Evolutionary conservation across 225 moss, liverwort and hornwort genomes (phyloP), one percentile per base, ranked within the genome.

Genomic region (Ulota crispa): DNA sequence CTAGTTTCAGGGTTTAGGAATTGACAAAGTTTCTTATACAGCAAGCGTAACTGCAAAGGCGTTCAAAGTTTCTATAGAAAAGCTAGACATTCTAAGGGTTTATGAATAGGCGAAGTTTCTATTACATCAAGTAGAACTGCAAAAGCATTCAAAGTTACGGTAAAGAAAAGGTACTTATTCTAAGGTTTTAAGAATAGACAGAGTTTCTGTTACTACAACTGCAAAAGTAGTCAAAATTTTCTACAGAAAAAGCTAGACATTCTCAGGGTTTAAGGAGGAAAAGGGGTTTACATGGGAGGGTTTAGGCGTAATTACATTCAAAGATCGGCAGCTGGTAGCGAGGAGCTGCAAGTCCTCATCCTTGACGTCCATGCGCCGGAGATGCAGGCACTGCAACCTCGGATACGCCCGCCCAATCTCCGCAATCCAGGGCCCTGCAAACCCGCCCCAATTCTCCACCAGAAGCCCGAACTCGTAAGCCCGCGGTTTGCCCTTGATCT

Each of bases 401-500:
- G 89, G 81, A 61, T 90, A 92, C 9, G 85, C 70, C 1, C 23
- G 28, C 2, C 81, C 85, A 43, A 95, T 89, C 81, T 97, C 96
- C 21, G 52, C 76, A 39, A 97, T 85, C 96, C 96, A 97, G 15
- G 95, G 96, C 32, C 79, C 84, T 4, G 93, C 92, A 79, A 89
- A 87, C 2, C 91, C 95, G 11, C 96, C 96, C 96, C 95, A 97
- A 76, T 89, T 70, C 0, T 86, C 82, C 15, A 90, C 84, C 12
- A 93, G 78, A 12, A 97, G 79, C 36, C 80, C 88, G 42, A 87
- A 97, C 15, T 97, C 95, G 28, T 83, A 87, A 1, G 96, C 95
- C 23, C 95, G 70, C 1, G 95, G 90, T 87, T 92, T 93, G 26
- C 96, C 96, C 77, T 93, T 95, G 18, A 97, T 76, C 86, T 93